Percentiles rank a stretch among this genome's conserved stretches.
Evolutionary conservation across 352 stramenopile species (phyloP).

Genomic region (Phytopythium vexans): DNA sequence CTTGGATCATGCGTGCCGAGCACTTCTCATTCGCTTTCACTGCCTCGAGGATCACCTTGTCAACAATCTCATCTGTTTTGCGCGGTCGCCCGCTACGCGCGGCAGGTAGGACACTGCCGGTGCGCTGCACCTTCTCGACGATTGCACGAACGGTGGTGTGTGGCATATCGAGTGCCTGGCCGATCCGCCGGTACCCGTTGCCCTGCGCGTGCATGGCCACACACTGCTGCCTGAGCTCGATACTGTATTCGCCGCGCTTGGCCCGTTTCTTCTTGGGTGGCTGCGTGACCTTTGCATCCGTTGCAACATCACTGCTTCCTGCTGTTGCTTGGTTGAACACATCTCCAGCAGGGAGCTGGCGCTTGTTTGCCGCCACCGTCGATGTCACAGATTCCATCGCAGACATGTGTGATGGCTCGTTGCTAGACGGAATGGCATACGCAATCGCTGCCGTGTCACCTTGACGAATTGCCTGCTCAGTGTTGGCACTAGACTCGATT

Average conservation of each 20-base stretch:
- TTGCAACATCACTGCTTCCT: too few relatives aligned
- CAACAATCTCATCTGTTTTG: conserved; percentile 62
- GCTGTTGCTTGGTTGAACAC: too few relatives aligned
- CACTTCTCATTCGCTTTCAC: conserved; percentile 56
- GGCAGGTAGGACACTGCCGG: conserved; percentile 39
- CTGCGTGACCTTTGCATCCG: neutral
- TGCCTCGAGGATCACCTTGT: conserved; percentile 62
- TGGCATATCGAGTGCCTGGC: conserved; percentile 56
- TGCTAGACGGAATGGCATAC: too few relatives aligned
- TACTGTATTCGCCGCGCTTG: conserved; percentile 57
- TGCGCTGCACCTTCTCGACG: conserved; percentile 58
- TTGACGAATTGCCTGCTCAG: too few relatives aligned
- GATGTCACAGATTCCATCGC: too few relatives aligned
- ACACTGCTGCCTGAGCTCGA: conserved; percentile 53
- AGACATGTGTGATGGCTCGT: too few relatives aligned
- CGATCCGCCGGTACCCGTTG: conserved; percentile 57
- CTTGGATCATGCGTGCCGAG: conserved; percentile 56
- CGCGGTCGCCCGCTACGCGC: conserved; percentile 54
- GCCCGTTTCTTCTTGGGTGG: conserved; percentile 10
- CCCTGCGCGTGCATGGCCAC: conserved; percentile 48
- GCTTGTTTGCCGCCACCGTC: too few relatives aligned
- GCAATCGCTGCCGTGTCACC: too few relatives aligned
- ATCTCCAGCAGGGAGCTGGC: too few relatives aligned
- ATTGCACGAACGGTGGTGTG: conserved; percentile 74
- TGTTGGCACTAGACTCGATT: too few relatives aligned